A percentile compares a stretch with the other conserved stretches of the same genome.
These are phyloP conservation scores for Pseudocercospora ulei DNA, from an alignment of 2,329 filamentous ascomycete species.

Conservation along the genomic window DNA sequence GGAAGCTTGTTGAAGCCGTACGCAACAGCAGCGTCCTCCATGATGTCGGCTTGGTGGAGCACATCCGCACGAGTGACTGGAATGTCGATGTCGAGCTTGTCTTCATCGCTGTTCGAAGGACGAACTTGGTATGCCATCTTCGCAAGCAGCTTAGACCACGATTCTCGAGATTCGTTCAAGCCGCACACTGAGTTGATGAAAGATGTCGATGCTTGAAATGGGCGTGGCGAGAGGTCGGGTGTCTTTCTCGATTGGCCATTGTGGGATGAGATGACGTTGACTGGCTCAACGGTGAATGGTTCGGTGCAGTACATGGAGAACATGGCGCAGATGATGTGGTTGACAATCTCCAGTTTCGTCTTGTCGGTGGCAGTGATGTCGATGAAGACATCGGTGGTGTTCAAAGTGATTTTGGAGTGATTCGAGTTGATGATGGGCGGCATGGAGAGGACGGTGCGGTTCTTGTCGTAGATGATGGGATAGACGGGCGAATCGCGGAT, in stretches of 20 bases:
- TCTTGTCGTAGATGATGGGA: conserved; percentile 87
- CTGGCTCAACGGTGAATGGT: conserved; percentile 83
- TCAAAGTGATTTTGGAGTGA: conserved; percentile 86
- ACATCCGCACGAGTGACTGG: conserved; percentile 89
- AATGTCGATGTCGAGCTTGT: conserved; percentile 64
- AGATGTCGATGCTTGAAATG: conserved; percentile 71
- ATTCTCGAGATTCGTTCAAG: conserved; percentile 60
- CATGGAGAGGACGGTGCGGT: conserved; percentile 78
- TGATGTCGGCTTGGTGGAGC: conserved; percentile 92
- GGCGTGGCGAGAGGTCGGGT: conserved; percentile 67
- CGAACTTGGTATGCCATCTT: conserved; percentile 83
- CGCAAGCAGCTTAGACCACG: conserved; percentile 67
- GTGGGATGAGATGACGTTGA: conserved; percentile 85
- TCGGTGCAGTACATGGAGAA: conserved; percentile 86
- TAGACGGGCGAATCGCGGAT: conserved; percentile 90
- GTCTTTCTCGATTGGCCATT: conserved; percentile 73
- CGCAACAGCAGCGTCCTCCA: conserved; percentile 94
- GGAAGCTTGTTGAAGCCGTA: conserved; percentile 97
- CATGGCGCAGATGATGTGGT: conserved; percentile 93
- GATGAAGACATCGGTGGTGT: conserved; percentile 91
- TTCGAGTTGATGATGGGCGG: conserved; percentile 97
- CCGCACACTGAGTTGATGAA: conserved; percentile 94
- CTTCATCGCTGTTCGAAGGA: conserved; percentile 59
- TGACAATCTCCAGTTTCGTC: conserved; percentile 92
- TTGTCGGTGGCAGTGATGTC: conserved; percentile 93